Evolutionary conservation across 2,329 filamentous ascomycete species (phyloP).

Genomic region (Cladosporium oxysporum): DNA sequence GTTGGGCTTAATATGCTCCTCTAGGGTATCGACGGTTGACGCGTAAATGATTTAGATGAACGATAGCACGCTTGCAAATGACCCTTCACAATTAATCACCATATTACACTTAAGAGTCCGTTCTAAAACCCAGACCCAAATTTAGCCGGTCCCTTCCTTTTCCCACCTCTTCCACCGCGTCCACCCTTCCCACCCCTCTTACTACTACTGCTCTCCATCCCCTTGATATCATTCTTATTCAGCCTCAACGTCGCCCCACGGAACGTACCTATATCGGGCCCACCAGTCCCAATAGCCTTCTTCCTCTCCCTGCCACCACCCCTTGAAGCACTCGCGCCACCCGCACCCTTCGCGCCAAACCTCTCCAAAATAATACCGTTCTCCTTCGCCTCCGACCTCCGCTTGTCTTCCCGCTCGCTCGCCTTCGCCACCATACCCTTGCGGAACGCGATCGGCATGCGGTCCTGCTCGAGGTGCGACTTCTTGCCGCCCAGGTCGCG

Average conservation of each 20-base stretch:
- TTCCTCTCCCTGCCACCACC: slow-evolving; percentile 34
- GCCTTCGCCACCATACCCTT: slow-evolving; percentile 79
- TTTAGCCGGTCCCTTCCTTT: slow-evolving; percentile 9
- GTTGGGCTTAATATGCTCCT: not conserved
- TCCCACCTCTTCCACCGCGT: not conserved
- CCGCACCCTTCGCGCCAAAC: slow-evolving; percentile 42
- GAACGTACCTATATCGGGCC: slow-evolving; percentile 78
- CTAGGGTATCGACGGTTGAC: not conserved
- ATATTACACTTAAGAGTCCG: not conserved
- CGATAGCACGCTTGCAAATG: slow-evolving; percentile 10
- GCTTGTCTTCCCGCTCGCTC: slow-evolving; percentile 64
- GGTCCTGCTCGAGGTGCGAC: slow-evolving; percentile 74
- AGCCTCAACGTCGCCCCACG: slow-evolving; percentile 76
- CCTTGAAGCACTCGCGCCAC: slow-evolving; percentile 20
- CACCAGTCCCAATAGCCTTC: slow-evolving; percentile 66
- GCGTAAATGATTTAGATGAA: slow-evolving; percentile 8
- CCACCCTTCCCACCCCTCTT: slow-evolving; percentile 13
- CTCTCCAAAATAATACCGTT: slow-evolving; percentile 87
- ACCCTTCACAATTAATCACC: not conserved
- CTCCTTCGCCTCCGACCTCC: slow-evolving; percentile 79
- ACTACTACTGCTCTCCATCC: slow-evolving; percentile 54
- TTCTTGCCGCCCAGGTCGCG: slow-evolving; percentile 76
- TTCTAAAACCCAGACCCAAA: slow-evolving; percentile 15
- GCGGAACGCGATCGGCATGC: slow-evolving; percentile 85
- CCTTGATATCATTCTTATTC: slow-evolving; percentile 73